Base-by-base conservation (phyloP, 495 filamentous ascomycete species). In the Geoglossum glabrum region DNA sequence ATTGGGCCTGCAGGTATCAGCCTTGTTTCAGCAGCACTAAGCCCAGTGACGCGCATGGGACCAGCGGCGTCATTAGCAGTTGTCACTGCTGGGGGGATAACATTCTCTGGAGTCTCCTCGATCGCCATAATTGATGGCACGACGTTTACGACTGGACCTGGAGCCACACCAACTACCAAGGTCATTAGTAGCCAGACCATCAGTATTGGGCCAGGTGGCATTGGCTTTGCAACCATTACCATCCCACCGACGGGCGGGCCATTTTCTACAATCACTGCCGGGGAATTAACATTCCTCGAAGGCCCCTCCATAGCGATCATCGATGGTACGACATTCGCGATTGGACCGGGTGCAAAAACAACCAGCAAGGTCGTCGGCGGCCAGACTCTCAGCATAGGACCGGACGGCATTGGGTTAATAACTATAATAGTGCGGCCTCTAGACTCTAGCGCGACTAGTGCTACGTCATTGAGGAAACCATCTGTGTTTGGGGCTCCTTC, bases 51-150 rank as follows among this genome's bases (percentile, higher is more conserved):
- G 36, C 36, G 11, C 31, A 34, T 34, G 31, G 31, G 31, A 34
- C 31, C 11, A 34, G 31, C 5, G 2, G 56, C 59, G 7, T 60
- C 55, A 8, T 63, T 66, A 0, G 56, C 62, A 6, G 68, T 73
- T 0, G 73, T 77, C 23, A 62, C 70, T 17, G 75, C 72, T 34
- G 74, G 69, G 3, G 66, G 72, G 28, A 63, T 73, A 15, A 61
- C 65, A 23, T 68, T 81, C 28, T 64, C 67, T 15, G 43, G 75
- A 25, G 70, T 64, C 50, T 67, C 70, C 1, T 67, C 71, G 0
- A 51, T 66, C 40, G 74, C 70, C 23, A 64, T 77, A 1, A 69
- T 81, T 55, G 71, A 67, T 57, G 71, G 70, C 26, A 69, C 69
- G 25, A 70, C 76, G 3, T 74, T 74, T 61, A 67, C 68, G 0